Percentiles rank a stretch among this genome's conserved stretches.
Evolutionary conservation across 495 filamentous ascomycete genomes (phyloP).

Genomic region (Aspergillus carlsbadensis): DNA sequence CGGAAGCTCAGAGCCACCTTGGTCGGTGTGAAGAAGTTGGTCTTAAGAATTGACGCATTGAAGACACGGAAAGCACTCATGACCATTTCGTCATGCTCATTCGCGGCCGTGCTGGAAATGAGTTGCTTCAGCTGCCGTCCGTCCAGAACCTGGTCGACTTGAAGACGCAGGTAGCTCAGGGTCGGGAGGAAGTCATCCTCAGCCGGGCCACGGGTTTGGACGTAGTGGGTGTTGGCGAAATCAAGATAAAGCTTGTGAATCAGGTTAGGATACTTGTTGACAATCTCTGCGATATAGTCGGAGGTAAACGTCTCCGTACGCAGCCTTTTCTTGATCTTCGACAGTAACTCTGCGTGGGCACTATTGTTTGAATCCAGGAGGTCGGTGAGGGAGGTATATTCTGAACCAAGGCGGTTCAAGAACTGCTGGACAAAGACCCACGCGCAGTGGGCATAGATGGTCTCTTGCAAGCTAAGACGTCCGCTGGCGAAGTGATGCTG

Average conservation of each 20-base stretch:
- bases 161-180: conserved; percentile 70
- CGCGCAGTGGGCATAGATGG: conserved; percentile 93
- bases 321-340: conserved; percentile 93
- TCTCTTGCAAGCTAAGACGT: conserved; percentile 88
- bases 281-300: conserved; percentile 96
- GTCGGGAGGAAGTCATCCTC: conserved; percentile 80
- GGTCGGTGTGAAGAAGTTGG: conserved; percentile 98
- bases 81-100: conserved; percentile 97
- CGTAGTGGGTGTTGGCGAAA: conserved; percentile 89
- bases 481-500: conserved; percentile 87
- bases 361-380: conserved; percentile 78
- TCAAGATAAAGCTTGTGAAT: conserved; percentile 86
- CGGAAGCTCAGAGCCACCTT: conserved; percentile 98
- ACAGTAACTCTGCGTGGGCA: conserved; percentile 83
- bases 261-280: conserved; percentile 84
- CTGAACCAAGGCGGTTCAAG: conserved; percentile 88
- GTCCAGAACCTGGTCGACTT: conserved; percentile 73
- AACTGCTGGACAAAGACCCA: conserved; percentile 98
- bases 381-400: conserved; percentile 84
- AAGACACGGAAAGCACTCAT: conserved; percentile 97
- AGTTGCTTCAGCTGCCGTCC: conserved; percentile 74
- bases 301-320: conserved; percentile 96
- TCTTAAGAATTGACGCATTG: conserved; percentile 88
- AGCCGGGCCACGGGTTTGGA: conserved; percentile 67
- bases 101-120: conserved; percentile 77